phyloP scores from a whole-genome alignment of 2,329 filamentous ascomycete genomes.

The Akanthomyces lecanii region DNA sequence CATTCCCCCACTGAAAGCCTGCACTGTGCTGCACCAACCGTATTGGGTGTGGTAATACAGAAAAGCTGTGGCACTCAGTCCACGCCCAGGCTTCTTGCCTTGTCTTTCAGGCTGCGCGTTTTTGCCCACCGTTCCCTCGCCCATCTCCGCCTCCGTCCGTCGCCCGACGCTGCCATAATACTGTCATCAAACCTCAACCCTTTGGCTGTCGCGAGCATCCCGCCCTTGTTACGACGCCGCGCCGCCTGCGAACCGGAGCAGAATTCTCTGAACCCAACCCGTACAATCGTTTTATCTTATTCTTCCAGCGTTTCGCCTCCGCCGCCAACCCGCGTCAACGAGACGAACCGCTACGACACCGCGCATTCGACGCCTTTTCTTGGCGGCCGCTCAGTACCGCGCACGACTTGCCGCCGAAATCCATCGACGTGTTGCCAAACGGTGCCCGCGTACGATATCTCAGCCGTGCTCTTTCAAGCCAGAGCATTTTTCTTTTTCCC shows the following conservation, averaged over 20 bases:
- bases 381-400: background rate
- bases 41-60: slow-evolving; percentile 9
- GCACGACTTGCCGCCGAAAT: background rate
- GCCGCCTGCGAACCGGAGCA: background rate
- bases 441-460: background rate
- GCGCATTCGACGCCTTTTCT: slow-evolving; percentile 9
- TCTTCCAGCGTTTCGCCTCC: background rate
- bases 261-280: background rate
- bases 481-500: background rate
- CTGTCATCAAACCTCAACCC: slow-evolving; percentile 15
- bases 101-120: slow-evolving; percentile 18
- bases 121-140: slow-evolving; percentile 5
- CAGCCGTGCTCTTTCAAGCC: background rate
- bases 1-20: background rate
- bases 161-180: slow-evolving; percentile 14
- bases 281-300: slow-evolving; percentile 4
- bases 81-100: slow-evolving; percentile 15
- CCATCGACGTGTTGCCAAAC: background rate
- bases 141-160: slow-evolving; percentile 14
- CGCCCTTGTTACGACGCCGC: slow-evolving; percentile 13
- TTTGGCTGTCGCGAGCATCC: slow-evolving; percentile 12
- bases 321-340: slow-evolving; percentile 10
- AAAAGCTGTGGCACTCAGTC: slow-evolving; percentile 4
- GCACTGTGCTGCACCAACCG: slow-evolving; percentile 3
- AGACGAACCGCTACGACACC: slow-evolving; percentile 5